Evolutionary conservation across 495 filamentous ascomycete genomes (phyloP), one percentile per base, ranked within the genome.

Genomic region (Pyrenula aspistea): DNA sequence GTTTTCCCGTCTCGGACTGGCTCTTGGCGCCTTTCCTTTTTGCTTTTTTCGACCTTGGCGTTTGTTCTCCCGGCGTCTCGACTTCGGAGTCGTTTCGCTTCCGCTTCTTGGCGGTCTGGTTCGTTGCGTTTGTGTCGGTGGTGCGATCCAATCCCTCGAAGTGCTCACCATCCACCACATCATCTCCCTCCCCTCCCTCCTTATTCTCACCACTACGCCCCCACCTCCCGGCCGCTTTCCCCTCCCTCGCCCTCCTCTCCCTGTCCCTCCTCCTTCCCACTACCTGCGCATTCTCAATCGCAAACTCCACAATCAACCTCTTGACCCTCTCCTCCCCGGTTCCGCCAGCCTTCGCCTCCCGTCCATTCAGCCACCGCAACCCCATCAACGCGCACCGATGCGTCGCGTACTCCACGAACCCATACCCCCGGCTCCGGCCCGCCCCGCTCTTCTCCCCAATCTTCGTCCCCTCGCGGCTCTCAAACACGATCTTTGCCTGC

Each of bases 261-360:
- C 77, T 74, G 59, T 91, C 87, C 59, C 78, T 82, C 22, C 93
- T 73, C 56, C 93, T 76, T 57, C 78, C 75, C 36, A 99, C 87
- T 2, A 99, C 93, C 63, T 96, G 89, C 3, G 89, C 91, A 62
- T 99, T 99, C 69, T 99, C 93, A 66, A 99, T 96, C 12, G 93
- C 92, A 72, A 99, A 99, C 67, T 99, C 93, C 36, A 91, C 92
- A 68, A 99, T 88, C 53, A 97, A 69, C 12, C 91, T 76, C 68
- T 87, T 88, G 68, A 83, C 87, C 65, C 74, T 78, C 53, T 86
- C 83, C 56, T 76, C 65, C 23, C 70, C 60, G 48, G 60, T 68
- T 10, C 63, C 62, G 12, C 67, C 70, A 25, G 65, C 60, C 22
- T 68, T 66, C n/a, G 88, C 70, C 1, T 83, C 77, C 62, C 92